Percentiles rank a stretch among this genome's conserved stretches.
phyloP scores from a whole-genome alignment of 1,284 basidiomycete species.

The Rhodotorula sp. region DNA sequence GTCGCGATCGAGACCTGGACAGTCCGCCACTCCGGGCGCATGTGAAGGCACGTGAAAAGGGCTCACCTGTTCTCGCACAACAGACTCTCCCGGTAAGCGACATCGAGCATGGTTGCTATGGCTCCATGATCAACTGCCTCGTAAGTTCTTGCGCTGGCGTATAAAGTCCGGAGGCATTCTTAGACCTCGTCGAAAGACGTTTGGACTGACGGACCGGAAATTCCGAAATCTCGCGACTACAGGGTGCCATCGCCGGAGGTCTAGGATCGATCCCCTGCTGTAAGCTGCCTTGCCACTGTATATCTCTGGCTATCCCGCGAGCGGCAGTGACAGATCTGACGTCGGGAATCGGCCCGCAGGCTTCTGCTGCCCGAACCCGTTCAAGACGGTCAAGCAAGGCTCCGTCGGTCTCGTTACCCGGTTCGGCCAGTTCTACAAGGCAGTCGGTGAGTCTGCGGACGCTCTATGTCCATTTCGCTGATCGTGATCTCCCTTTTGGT shows the following conservation, averaged over 20 bases:
- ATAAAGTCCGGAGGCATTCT: too few relatives aligned
- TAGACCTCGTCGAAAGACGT: background rate
- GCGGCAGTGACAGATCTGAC: background rate
- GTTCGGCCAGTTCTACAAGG: constrained; percentile 58
- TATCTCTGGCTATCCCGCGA: background rate
- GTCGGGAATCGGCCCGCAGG: background rate
- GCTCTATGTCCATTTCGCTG: background rate
- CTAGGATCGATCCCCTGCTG: constrained; percentile 69
- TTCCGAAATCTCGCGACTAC: background rate
- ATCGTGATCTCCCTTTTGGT: background rate
- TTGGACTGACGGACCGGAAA: background rate
- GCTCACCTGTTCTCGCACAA: background rate
- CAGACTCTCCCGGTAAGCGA: constrained; percentile 25
- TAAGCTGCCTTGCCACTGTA: background rate
- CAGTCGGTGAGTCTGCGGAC: background rate
- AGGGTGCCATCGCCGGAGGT: constrained; percentile 49
- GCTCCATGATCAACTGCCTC: constrained; percentile 67
- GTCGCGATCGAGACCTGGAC: too few relatives aligned
- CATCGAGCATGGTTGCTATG: constrained; percentile 79
- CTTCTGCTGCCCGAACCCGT: constrained; percentile 67
- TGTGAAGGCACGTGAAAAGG: background rate
- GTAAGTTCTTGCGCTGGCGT: constrained; percentile 3
- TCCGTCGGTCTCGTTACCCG: constrained; percentile 80
- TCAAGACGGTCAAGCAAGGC: constrained; percentile 56
- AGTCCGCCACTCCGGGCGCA: too few relatives aligned